Evolutionary conservation across 345 rosid genomes (phyloP), one percentile per base, ranked within the genome.

Genomic region (Eucalyptus decipiens): DNA sequence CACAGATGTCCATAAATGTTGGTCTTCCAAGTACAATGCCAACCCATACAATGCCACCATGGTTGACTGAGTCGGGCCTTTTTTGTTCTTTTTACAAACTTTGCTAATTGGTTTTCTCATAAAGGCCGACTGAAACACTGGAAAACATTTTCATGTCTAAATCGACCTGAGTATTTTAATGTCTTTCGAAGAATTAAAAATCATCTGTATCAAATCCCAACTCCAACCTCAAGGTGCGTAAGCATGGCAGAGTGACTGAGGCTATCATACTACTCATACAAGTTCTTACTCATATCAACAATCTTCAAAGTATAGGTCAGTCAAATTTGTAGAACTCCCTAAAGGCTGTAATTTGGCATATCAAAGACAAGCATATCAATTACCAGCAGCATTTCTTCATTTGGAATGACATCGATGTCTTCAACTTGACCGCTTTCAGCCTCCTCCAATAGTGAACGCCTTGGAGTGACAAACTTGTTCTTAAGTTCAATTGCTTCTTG

Each of bases 381-480:
- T 90, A 95, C 99, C 97, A 97, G 92, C 50, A 97, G 91, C 94
- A 97, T 95, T 94, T 97, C 99, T 86, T 97, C 99, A 91, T 97
- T 97, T 88, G 99, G 99, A 93, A 97, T 94, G 90, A 95, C 93
- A 91, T 97, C 99, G 88, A 97, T 96, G 86, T 97, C 99, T 87
- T 95, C 98, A 90, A 97, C 93, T 92, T 95, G 97, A 86, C 98
- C 98, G 88, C 95, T 89, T 89, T 97, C 98, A 65, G 97, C 94
- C 62, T 97, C 98, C 91, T 97, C 98, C 92, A 97, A 88, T 88
- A 86, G 86, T 48, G 99, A 97, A 88, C 97, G 97, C 88, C 99
- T 95, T 88, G 98, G 96, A 91, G 88, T 94, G 54, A 93, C 89
- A 89, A 95, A 97, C 91, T 91, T 96, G 93, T 92, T 94, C 94